A percentile compares a stretch with the other conserved stretches of the same genome.
Evolutionary conservation across 2,329 filamentous ascomycete genomes (phyloP).

Genomic region (Bimuria novae-zelandiae): DNA sequence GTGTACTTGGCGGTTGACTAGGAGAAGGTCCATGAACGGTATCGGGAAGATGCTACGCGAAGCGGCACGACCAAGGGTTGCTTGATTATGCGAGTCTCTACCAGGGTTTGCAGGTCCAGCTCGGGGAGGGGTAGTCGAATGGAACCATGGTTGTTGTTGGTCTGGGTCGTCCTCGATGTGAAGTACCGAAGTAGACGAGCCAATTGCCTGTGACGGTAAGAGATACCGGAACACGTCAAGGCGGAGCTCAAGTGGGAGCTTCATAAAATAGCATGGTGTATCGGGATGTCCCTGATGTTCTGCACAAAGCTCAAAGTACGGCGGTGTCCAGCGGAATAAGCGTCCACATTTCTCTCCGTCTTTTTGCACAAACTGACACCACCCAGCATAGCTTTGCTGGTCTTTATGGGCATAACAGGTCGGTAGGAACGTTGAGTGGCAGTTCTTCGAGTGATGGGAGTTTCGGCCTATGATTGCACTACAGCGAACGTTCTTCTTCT

Average conservation of each 20-base stretch:
- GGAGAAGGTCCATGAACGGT: slow-evolving; percentile 26
- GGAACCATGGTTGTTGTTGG: slow-evolving; percentile 1
- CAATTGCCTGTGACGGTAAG: slow-evolving; percentile 30
- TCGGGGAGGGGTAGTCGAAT: background rate
- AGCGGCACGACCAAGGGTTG: background rate
- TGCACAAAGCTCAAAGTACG: slow-evolving; percentile 35
- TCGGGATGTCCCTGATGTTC: slow-evolving; percentile 33
- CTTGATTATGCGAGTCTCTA: background rate
- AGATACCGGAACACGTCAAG: slow-evolving; percentile 39
- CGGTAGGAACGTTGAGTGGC: slow-evolving; percentile 26
- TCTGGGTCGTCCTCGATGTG: slow-evolving; percentile 12
- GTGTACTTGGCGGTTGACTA: slow-evolving; percentile 33
- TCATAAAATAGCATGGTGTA: slow-evolving; percentile 37
- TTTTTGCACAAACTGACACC: slow-evolving; percentile 27
- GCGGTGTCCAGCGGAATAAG: slow-evolving; percentile 35
- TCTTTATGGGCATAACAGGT: slow-evolving; percentile 37
- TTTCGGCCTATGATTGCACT: slow-evolving; percentile 27
- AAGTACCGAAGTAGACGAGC: slow-evolving; percentile 25
- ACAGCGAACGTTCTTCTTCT: slow-evolving; percentile 31
- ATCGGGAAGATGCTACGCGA: slow-evolving; percentile 21
- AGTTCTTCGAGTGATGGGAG: slow-evolving; percentile 19
- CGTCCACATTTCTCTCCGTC: slow-evolving; percentile 30
- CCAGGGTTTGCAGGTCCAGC: background rate
- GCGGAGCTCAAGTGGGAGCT: slow-evolving; percentile 38
- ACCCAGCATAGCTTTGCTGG: slow-evolving; percentile 32